These are phyloP conservation scores for Paecilomyces fulvus DNA, from an alignment of 2,329 filamentous ascomycete species.

Conservation along the genomic window DNA sequence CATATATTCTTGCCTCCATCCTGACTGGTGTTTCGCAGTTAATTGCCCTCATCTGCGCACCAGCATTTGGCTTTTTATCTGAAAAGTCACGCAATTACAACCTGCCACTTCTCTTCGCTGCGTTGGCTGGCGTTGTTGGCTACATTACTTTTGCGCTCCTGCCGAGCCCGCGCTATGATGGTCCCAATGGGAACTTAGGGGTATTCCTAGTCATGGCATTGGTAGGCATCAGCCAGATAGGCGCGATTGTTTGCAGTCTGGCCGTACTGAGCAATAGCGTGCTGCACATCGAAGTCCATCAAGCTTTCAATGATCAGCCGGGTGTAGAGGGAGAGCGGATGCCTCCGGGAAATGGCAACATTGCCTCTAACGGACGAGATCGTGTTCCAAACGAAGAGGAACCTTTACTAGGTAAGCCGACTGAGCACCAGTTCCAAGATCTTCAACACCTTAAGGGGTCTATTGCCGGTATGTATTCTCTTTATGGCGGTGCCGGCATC, in stretches of 20 bases:
- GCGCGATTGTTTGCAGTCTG: conserved; percentile 92
- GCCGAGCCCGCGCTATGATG: conserved; percentile 64
- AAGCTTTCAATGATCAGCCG: not conserved
- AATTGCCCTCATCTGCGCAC: conserved; percentile 74
- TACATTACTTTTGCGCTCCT: conserved; percentile 72
- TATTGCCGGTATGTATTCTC: conserved; percentile 88
- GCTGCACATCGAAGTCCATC: conserved; percentile 36
- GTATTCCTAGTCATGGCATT: conserved; percentile 72
- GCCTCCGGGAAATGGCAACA: not conserved
- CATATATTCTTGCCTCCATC: conserved; percentile 80
- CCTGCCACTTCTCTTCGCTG: conserved; percentile 63
- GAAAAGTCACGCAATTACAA: conserved; percentile 60
- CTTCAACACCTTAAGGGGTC: conserved; percentile 71
- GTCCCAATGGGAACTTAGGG: conserved; percentile 56
- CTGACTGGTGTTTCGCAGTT: conserved; percentile 85
- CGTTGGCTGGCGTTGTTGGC: conserved; percentile 65
- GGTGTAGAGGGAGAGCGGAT: conserved; percentile 1
- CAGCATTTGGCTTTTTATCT: conserved; percentile 79
- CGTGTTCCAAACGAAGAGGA: conserved; percentile 17
- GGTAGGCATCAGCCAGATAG: conserved; percentile 89
- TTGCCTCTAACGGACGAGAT: not conserved
- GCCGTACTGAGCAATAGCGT: conserved; percentile 77
- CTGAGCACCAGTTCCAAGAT: conserved; percentile 19
- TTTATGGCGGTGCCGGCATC: conserved; percentile 84
- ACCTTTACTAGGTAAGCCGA: conserved; percentile 18